Percentiles rank a stretch among this genome's conserved stretches.
Conservation (phyloP, 1,139 yeast genomes). For the Candida neerlandica region DNA sequence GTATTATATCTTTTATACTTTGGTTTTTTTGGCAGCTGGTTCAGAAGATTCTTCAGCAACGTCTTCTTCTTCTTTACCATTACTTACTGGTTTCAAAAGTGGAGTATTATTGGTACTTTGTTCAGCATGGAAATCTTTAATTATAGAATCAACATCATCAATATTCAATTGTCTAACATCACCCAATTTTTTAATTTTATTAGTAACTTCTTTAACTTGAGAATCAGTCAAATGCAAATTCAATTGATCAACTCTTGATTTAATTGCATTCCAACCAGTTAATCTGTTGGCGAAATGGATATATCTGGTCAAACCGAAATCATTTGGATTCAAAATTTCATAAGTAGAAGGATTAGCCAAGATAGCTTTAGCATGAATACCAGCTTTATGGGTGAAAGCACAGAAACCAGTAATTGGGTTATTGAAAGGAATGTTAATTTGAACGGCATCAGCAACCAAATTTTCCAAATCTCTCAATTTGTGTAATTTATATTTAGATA, state of each 20-base stretch:
- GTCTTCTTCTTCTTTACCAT: conserved; percentile 16
- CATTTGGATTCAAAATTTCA: conserved; percentile 92
- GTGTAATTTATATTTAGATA: conserved; percentile 93
- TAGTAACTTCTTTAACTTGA: conserved; percentile 93
- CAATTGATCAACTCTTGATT: conserved; percentile 96
- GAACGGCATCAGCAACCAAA: conserved; percentile 96
- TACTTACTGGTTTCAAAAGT: conserved; percentile 20
- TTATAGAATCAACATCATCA: conserved; percentile 96
- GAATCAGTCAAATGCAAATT: conserved; percentile 88
- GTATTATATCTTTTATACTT: conserved; percentile 12
- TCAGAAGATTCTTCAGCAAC: conserved; percentile 23
- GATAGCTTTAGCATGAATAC: conserved; percentile 98
- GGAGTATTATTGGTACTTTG: conserved; percentile 27
- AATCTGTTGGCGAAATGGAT: conserved; percentile 97
- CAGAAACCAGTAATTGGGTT: conserved; percentile 99
- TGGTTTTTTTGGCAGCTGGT: conserved; percentile 42
- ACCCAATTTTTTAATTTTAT: conserved; percentile 89
- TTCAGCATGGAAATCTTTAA: conserved; percentile 88
- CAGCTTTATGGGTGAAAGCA: conserved; percentile 99
- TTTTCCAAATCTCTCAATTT: conserved; percentile 95
- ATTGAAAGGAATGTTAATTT: conserved; percentile 95
- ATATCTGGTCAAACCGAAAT: conserved; percentile 92
- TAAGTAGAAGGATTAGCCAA: conserved; percentile 97
- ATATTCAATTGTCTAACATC: conserved; percentile 93
- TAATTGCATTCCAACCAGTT: conserved; percentile 99